phyloP scores from a whole-genome alignment of 78 protist species.

The Dictyostelium brefeldianum region DNA sequence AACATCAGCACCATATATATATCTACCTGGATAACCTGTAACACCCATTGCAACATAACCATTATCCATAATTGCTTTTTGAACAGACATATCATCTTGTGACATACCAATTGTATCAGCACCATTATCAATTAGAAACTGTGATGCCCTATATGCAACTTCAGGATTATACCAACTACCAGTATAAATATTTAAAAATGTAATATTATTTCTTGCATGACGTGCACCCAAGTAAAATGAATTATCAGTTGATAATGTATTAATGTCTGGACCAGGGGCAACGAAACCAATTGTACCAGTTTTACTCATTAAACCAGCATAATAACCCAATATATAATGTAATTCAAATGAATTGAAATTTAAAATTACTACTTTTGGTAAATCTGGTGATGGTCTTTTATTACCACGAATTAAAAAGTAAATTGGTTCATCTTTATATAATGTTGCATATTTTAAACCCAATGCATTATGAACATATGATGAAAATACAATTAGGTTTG shows the following conservation, averaged over 20 bases:
- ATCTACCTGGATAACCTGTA: constrained; percentile 36
- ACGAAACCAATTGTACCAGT: constrained; percentile 52
- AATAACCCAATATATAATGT: constrained; percentile 48
- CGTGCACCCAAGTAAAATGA: constrained; percentile 39
- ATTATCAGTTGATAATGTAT: constrained; percentile 27
- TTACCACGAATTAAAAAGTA: constrained; percentile 21
- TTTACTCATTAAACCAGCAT: constrained; percentile 32
- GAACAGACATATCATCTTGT: constrained; percentile 47
- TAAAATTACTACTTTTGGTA: constrained; percentile 20
- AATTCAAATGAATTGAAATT: constrained; percentile 15
- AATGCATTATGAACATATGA: not conserved
- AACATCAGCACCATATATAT: not conserved
- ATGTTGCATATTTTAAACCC: constrained; percentile 3
- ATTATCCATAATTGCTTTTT: constrained; percentile 6
- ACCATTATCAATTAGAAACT: not conserved
- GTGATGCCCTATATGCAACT: not conserved
- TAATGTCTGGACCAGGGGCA: constrained; percentile 18
- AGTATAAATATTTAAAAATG: not conserved
- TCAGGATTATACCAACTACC: constrained; percentile 39
- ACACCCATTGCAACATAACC: constrained; percentile 15
- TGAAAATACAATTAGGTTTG: constrained; percentile 23
- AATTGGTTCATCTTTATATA: not conserved
- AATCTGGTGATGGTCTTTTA: constrained; percentile 2
- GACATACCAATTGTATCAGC: constrained; percentile 36
- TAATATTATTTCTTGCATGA: not conserved